phyloP scores from a whole-genome alignment of 257 asterid species.

The Solanum rostratum region DNA sequence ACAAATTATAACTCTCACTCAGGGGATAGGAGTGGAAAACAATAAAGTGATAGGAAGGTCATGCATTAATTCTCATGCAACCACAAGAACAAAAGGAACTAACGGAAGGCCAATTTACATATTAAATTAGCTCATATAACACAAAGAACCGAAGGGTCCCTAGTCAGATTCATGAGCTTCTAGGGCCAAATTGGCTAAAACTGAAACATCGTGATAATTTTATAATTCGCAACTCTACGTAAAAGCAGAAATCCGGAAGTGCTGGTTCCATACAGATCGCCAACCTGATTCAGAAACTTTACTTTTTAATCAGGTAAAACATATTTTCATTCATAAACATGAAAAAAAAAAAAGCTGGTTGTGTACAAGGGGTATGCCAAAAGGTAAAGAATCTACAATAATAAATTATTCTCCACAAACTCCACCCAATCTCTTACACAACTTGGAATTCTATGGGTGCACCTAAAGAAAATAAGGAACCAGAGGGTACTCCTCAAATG shows the following conservation, averaged over 20 bases:
- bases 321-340: not conserved
- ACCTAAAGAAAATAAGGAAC: not conserved
- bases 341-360: not conserved
- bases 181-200: not conserved
- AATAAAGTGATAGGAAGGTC: not conserved
- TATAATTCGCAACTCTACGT: not conserved
- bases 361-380: not conserved
- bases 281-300: not conserved
- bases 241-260: not conserved
- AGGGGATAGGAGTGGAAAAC: not conserved
- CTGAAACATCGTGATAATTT: not conserved
- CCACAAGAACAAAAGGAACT: not conserved
- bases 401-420: not conserved
- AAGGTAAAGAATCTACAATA: not conserved
- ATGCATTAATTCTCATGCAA: not conserved
- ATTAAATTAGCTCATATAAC: not conserved
- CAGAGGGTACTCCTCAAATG: not conserved
- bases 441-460: not conserved
- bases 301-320: not conserved
- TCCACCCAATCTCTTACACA: not conserved
- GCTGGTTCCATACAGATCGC: not conserved
- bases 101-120: not conserved
- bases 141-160: not conserved
- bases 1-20: not conserved
- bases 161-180: not conserved